Base-by-base conservation (phyloP, 2,329 filamentous ascomycete genomes). In the Ophiosphaerella narmari region DNA sequence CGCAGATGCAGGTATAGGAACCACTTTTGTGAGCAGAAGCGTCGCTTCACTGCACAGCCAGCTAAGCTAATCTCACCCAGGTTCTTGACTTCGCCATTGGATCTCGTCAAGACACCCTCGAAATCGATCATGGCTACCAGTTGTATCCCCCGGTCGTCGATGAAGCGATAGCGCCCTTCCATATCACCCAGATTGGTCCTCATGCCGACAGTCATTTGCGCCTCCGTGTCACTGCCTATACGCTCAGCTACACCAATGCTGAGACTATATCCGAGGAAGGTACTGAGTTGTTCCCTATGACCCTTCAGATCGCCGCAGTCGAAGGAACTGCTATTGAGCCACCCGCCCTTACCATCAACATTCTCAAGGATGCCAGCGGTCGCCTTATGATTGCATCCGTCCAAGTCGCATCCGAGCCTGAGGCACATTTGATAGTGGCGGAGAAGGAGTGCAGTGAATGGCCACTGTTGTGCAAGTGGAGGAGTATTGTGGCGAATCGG, bases 381-480 rank as follows among this genome's bases (percentile, higher is more conserved):
- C 64, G 65, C 24, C 62, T 75, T 13, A 70, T 71, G 65, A 73
- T 75, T 41, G 67, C 71, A 14, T 72, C 71, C 0, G 70, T 74
- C 57, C 51, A 68, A 33, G 56, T 58, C 3, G 52, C 62, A n/a
- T 46, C 65, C 36, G 42, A 59, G 5, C 54, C 42, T 14, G 64
- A 65, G 39, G 51, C 50, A 9, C 54, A 50, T 21, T 61, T 60
- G 11, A 43, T 46, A 7, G 59, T 62, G 8, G 33, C 63, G 35
- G 60, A 67, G 41, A 63, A 67, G 48, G 63, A 72, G 26, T 72
- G 71, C 63, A 66, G 70, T 31, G 60, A 71, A 39, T 74, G 67
- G 70, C 65, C 71, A 33, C 54, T 74, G 1, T 55, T 73, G 62
- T 65, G 78, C 77, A 69, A 79, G 65, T 63, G 76, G 75, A 65